Evolutionary conservation across 306 rosid species (phyloP), one percentile per base, ranked within the genome.

Genomic region (Macrotyloma uniflorum): DNA sequence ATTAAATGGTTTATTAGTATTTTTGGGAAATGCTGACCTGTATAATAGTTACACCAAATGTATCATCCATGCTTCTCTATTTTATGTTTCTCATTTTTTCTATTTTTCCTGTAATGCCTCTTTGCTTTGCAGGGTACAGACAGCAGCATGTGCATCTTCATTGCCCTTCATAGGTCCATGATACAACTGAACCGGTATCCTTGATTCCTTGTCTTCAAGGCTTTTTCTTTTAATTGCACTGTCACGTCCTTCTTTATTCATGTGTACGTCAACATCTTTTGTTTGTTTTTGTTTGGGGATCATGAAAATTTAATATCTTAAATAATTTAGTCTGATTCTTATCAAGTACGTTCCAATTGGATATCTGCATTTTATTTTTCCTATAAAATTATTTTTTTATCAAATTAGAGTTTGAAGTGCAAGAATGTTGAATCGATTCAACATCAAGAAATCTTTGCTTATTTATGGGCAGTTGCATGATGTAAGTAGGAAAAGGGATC

Each of bases 111-210:
- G 59, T 83, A 42, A 67, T 69, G 78, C 43, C 69, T 55, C 38
- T 67, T 74, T 61, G 38, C 64, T 74, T 65, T 82, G 83, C 90
- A 94, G 98, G 97, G 88, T 73, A 76, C 88, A 79, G 85, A 83
- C 80, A 93, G 93, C 51, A 87, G 98, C 87, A 88, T 82, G 67
- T 75, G 89, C 76, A 72, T 87, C 78, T 92, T 92, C 74, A 79
- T 94, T 85, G 97, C 97, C 40, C 88, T 94, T 70, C 98, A 94
- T 67, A 82, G 87, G 66, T 90, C 97, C 79, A 92, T 94, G 98
- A 72, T 89, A 77, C 88, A 85, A 53, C 97, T 92, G 59, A 82
- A 92, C 43, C 97, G 98, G 98, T 94, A 68, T 57, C 30, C 57
- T 79, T 49, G 63, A 70, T 46, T 79, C 65, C 55, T 81, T 75